phyloP scores from a whole-genome alignment of 306 rosid genomes.

The Cicer arietinum region DNA sequence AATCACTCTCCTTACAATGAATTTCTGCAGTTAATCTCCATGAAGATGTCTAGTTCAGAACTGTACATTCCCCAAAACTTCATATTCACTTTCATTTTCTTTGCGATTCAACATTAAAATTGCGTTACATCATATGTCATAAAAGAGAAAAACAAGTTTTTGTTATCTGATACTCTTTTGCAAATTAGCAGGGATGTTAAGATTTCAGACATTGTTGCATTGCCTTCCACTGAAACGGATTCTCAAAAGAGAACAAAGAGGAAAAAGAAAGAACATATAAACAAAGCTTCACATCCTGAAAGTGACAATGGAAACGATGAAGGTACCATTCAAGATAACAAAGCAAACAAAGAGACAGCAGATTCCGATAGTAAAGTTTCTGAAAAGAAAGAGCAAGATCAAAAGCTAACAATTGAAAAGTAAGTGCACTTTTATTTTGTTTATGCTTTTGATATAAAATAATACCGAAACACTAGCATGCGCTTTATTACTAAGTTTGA shows the following conservation, averaged over 20 bases:
- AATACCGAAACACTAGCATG: neutral
- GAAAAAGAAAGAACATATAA: constrained; percentile 50
- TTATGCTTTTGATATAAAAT: constrained; percentile 2
- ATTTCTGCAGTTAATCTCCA: constrained; percentile 8
- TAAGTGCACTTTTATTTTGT: constrained; percentile 43
- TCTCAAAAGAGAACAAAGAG: constrained; percentile 51
- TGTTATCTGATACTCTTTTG: constrained; percentile 17
- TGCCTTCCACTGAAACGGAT: constrained; percentile 38
- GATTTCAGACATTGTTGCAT: constrained; percentile 36
- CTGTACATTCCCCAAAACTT: constrained; percentile 14
- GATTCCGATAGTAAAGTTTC: constrained; percentile 40
- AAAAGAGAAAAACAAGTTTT: neutral
- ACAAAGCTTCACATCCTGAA: constrained; percentile 44
- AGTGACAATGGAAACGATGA: constrained; percentile 35
- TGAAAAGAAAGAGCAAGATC: constrained; percentile 47
- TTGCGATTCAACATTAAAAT: neutral
- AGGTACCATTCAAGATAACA: constrained; percentile 40
- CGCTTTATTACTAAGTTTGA: constrained; percentile 26
- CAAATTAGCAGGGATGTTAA: constrained; percentile 49
- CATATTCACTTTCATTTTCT: neutral
- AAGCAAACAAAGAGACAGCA: constrained; percentile 39
- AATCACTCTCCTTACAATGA: constrained; percentile 13
- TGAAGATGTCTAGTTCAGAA: neutral
- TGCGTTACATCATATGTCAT: neutral
- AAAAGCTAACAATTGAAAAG: constrained; percentile 51